Evolutionary conservation across 805 yeast species (phyloP), one percentile per base, ranked within the genome.

Genomic region (Cephaloascus albidus): DNA sequence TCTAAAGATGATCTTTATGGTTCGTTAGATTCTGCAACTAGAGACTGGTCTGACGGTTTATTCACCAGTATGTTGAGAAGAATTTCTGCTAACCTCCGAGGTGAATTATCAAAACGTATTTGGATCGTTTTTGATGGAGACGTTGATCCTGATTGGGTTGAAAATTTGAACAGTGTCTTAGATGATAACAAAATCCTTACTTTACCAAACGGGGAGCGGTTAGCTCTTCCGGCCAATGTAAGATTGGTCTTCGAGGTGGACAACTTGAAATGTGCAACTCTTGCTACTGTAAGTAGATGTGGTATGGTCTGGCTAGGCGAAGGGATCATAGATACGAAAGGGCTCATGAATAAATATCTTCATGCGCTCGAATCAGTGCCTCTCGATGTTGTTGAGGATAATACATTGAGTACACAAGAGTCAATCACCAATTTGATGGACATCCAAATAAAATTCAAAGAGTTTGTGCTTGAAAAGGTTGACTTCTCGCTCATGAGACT

Each of bases 41-140:
- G 95, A 23, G 97, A 90, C 39, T 90, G 97, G 97, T 74, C 72
- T 1, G 97, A 90, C 58, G 97, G 97, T 4, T 52, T 89, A 8
- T 70, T 89, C 38, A 85, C 95, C 0, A 56, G 74, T 8, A 68
- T 81, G 5, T 50, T 90, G 34, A 63, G 97, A 45, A 66, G 63
- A 38, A 69, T 82, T 1, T 57, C 56, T 3, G 72, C 68, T 3
- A 79, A 79, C 44, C 46, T 72, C 14, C 61, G 83, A 35, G 87
- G 86, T 1, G 89, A 83, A 44, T 47, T 54, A 6, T 45, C 60
- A 2, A 76, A 72, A 42, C 56, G 68, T 3, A 68, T 78, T 14
- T 88, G 95, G 93, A 70, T 90, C 42, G 70, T 89, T 0, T 84
- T 90, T 52, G 97, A 90, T 58, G 94, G 97, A 32, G 96, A 87